Evolutionary conservation across 148 eudicot species (phyloP), one percentile per base, ranked within the genome.

Genomic region (Chenopodium suecicum): DNA sequence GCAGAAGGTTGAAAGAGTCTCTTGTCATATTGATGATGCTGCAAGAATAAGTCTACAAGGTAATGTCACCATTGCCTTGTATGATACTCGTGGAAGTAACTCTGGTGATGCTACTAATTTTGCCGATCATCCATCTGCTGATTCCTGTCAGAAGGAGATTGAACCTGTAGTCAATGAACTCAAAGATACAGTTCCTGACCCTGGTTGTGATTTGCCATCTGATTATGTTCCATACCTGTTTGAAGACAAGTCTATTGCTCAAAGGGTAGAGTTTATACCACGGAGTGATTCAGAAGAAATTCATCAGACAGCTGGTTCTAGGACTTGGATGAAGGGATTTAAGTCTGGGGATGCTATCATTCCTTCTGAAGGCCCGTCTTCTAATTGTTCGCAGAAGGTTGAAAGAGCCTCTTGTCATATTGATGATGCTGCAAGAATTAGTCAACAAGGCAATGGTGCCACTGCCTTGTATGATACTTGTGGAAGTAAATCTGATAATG

Each of bases 291-390:
- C 62, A 65, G 87, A 82, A 80, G 78, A 78, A 27, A 71, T 54
- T 9, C 75, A 73, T 52, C 56, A 68, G 62, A 79, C 80, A 63
- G 71, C 71, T 73, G 79, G 77, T 79, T 22, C 54, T 48, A 73
- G 50, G 75, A 37, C 44, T 6, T 1, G 0, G 44, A 37, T 37
- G 44, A 37, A 37, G 81, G 73, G 70, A 75, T 34, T 67, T 46
- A 27, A 82, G 10, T 62, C 81, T 32, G 83, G 29, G 54, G 83
- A 68, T 75, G 77, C 58, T 20, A 71, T 77, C 32, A 48, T 60
- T 83, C 34, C n/a, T 65, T 76, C 84, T 81, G 86, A 79, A 82
- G 88, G 72, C 70, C 74, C 41, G 13, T 46, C 84, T 79, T 68
- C 62, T 76, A 77, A 71, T 70, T 72, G 37, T 41, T 66, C 47